Evolutionary conservation across 192 early-diverging fungal genomes (phyloP).

Genomic region (Obelidium mucronatum): DNA sequence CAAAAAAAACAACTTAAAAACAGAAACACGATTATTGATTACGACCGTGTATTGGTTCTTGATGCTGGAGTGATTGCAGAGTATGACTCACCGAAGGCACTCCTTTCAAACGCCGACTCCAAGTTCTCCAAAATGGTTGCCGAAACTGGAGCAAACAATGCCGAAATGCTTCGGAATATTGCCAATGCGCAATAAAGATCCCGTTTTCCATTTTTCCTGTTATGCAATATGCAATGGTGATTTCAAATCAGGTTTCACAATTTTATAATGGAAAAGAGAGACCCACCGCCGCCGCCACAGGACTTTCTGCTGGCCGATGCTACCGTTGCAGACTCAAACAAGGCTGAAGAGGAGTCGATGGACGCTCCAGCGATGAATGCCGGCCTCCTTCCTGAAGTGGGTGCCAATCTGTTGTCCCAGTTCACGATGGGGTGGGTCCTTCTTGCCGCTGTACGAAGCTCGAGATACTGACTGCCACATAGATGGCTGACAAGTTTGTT

Average conservation of each 20-base stretch:
- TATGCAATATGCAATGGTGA: too few species aligned
- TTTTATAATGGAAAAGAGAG: not conserved
- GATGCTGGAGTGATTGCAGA: slow-evolving; percentile 81
- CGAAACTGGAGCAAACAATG: slow-evolving; percentile 40
- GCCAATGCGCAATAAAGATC: slow-evolving; percentile 5
- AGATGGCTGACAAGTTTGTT: slow-evolving; percentile 29
- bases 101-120: slow-evolving; percentile 58
- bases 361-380: not conserved
- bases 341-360: not conserved
- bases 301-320: not conserved
- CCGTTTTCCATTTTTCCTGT: too few species aligned
- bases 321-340: not conserved
- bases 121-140: slow-evolving; percentile 49
- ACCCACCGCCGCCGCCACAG: too few species aligned
- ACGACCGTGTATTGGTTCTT: slow-evolving; percentile 57
- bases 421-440: slow-evolving; percentile 18
- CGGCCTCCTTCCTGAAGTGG: slow-evolving; percentile 16
- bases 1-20: too few species aligned
- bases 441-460: too few species aligned
- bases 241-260: too few species aligned
- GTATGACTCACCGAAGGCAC: slow-evolving; percentile 75
- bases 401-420: slow-evolving; percentile 3
- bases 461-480: not conserved
- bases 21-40: slow-evolving; percentile 43
- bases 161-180: slow-evolving; percentile 27